Evolutionary conservation across 1,139 yeast species (phyloP), one percentile per base, ranked within the genome.

Genomic region (Blastobotrys capitulatus): DNA sequence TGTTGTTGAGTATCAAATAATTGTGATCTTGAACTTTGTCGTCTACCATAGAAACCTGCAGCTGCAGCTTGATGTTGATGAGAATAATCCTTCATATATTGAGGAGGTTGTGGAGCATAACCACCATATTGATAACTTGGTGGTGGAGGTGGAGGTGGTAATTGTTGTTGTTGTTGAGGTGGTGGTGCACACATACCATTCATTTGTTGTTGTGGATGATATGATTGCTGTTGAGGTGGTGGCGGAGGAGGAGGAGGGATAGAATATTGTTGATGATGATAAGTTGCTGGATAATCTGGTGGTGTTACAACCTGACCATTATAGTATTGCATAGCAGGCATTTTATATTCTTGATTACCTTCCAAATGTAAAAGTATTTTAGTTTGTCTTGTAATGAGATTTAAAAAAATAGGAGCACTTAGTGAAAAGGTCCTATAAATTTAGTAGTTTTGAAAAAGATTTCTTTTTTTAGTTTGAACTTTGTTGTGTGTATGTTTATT

Each of bases 301-400:
- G 61, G 60, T 7, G 62, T 54, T 25, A 56, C 52, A 42, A 57
- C 52, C 51, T 53, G 57, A 41, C 56, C 58, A 49, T 57, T 54
- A 42, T 58, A 57, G 49, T 52, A 59, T 18, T 61, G 54, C 32
- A 56, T 41, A 31, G 55, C 51, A 15, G 62, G 57, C 62, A 60
- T 60, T 35, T 25, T 52, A 48, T 45, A 56, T 59, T 59, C 52
- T 57, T 8, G 10, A 15, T 6, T 10, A 18, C 25, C 12, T 35
- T 35, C 12, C 18, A 18, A 18, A 18, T 35, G 7, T 35, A 35
- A 12, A 13, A 38, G 27, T 38, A 8, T 38, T 38, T 13, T 38
- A 15, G 31, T n/a, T 25, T 9, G 15, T n/a, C n/a, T n/a, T n/a
- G n/a, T n/a, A n/a, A n/a, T n/a, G n/a, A n/a, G n/a, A n/a, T n/a